Percentiles rank a stretch among this genome's conserved stretches.
phyloP scores from a whole-genome alignment of 345 rosid species.

The Barbarea vulgaris region DNA sequence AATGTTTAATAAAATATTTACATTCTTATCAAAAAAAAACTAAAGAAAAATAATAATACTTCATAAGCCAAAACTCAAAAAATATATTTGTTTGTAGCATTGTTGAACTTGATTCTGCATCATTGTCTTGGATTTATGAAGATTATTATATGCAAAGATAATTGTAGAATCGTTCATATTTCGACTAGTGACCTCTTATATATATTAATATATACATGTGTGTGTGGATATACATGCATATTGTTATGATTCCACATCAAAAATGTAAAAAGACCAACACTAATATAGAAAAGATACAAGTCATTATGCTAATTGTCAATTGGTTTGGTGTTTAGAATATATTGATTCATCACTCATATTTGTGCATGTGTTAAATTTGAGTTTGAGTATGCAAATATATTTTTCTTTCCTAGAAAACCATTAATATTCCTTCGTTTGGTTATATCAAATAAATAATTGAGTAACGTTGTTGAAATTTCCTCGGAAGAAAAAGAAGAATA shows the following conservation, averaged over 20 bases:
- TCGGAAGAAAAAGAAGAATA: background rate
- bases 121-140: background rate
- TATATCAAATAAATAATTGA: background rate
- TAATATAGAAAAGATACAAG: background rate
- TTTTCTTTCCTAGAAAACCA: background rate
- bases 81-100: background rate
- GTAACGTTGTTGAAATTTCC: background rate
- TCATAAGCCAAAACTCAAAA: background rate
- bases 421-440: background rate
- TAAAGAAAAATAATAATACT: background rate
- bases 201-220: background rate
- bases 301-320: background rate
- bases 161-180: background rate
- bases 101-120: slow-evolving; percentile 10
- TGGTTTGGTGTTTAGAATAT: too few relatives aligned
- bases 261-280: background rate
- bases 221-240: background rate
- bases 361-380: background rate
- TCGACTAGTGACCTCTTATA: background rate
- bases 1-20: too few relatives aligned
- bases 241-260: background rate
- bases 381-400: background rate
- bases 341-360: background rate
- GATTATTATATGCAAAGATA: background rate
- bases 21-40: too few relatives aligned